phyloP scores from a whole-genome alignment of 129 eudicot species.

The Centaurea solstitialis region DNA sequence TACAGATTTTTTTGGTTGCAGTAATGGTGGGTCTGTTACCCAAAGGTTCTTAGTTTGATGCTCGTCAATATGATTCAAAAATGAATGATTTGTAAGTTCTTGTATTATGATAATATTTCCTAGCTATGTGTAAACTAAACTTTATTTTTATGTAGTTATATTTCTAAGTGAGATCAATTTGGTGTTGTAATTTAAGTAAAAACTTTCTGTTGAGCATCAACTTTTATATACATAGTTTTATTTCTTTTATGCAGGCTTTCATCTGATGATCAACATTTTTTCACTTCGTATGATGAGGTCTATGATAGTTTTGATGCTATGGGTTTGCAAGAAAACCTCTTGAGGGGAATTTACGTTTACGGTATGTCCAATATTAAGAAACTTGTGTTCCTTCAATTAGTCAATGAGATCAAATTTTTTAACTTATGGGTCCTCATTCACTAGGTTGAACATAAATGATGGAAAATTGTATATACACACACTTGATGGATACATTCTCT shows the following conservation, averaged over 20 bases:
- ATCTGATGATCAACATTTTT: conserved; percentile 38
- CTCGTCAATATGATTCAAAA: conserved; percentile 50
- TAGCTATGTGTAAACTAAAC: neutral
- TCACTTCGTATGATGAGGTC: conserved; percentile 28
- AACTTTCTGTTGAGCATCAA: neutral
- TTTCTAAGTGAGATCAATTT: neutral
- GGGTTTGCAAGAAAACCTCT: no score
- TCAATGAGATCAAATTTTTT: no score
- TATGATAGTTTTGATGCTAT: no score
- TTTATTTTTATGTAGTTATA: neutral
- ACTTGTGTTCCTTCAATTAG: no score
- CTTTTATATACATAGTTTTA: neutral
- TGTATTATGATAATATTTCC: neutral
- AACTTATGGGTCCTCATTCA: no score
- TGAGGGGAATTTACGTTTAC: no score
- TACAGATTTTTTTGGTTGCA: conserved; percentile 16
- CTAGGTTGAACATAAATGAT: no score
- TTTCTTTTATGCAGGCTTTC: conserved; percentile 19
- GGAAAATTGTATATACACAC: no score
- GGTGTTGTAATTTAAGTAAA: neutral
- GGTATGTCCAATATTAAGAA: no score
- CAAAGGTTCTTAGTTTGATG: conserved; percentile 64
- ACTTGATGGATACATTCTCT: no score
- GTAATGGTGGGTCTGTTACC: conserved; percentile 63
- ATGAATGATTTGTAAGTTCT: conserved; percentile 63